These are phyloP conservation scores for Salix brachista DNA, from an alignment of 345 rosid species.

Conservation along the genomic window DNA sequence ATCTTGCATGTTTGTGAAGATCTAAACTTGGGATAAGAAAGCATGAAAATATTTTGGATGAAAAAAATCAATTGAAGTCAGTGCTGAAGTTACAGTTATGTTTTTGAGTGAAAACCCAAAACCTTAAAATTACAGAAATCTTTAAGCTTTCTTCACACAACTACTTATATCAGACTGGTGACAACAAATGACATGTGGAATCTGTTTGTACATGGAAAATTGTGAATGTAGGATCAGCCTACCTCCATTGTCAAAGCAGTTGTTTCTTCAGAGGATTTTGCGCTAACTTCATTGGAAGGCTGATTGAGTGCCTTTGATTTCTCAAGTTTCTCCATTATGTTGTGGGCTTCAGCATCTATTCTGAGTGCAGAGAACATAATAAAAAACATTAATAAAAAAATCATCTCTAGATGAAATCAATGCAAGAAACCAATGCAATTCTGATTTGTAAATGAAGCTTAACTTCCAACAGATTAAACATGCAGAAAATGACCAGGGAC, in stretches of 20 bases:
- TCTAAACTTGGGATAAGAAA: neutral
- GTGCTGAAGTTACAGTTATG: too few species aligned
- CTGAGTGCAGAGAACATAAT: conserved; percentile 53
- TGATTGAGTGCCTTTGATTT: conserved; percentile 36
- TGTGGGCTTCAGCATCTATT: conserved; percentile 76
- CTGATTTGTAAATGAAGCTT: too few species aligned
- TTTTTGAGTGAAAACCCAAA: neutral
- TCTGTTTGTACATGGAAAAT: neutral
- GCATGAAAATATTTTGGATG: neutral
- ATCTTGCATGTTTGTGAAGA: neutral
- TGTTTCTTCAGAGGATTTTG: conserved; percentile 36
- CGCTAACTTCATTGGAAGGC: conserved; percentile 30
- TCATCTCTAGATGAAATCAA: neutral
- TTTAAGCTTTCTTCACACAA: neutral
- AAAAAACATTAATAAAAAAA: conserved; percentile 27
- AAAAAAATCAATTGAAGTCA: neutral
- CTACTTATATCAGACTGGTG: neutral
- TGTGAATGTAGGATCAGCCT: conserved; percentile 10
- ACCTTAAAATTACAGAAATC: neutral
- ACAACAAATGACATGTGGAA: neutral
- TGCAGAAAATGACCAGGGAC: too few species aligned
- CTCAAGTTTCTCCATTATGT: conserved; percentile 60
- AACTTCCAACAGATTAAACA: too few species aligned
- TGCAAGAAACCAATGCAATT: too few species aligned
- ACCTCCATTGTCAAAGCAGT: conserved; percentile 49